Evolutionary conservation across 1,284 basidiomycete species (phyloP), one percentile per base, ranked within the genome.

Genomic region (Marasmius tenuissimus): DNA sequence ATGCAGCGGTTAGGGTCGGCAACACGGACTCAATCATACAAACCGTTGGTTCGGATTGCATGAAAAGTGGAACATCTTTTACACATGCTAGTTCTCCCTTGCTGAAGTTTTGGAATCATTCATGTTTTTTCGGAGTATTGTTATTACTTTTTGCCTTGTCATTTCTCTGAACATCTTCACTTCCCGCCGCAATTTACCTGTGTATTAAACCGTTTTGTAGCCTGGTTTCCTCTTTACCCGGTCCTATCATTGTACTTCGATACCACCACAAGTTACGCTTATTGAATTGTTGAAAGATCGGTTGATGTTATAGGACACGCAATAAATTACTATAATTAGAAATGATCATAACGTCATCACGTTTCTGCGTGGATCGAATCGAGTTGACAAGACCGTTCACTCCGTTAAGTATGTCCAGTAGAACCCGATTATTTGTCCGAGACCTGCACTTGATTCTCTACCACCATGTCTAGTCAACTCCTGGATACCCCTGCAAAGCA

Each of bases 401-500:
- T 27, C 27, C 27, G 27, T 27, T 27, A 2, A 27, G 27, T 2
- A 27, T 27, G 27, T 27, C 27, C 27, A 27, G 27, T 27, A 27
- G 27, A 27, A 27, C 27, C 27, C 27, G 27, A 27, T 27, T 27
- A 27, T 27, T 27, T 27, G 27, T 27, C 27, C 27, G 27, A 27
- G 47, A 18, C 27, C 18, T 61, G 35, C 35, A 58, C 57, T 37
- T 48, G 47, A 52, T 61, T 56, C 59, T 58, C 62, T 51, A 50
- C 58, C 49, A 35, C 57, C 63, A 80, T 81, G 79, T 74, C 77
- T 47, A 69, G 70, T n/a, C 79, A 78, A 55, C 68, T 79, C 12
- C 72, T 81, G 7, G 72, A 78, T 62, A 79, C 76, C 4, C 69
- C 75, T n/a, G 65, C 75, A 22, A 80, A 75, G 58, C 77, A 82